These are phyloP conservation scores for Talaromyces atroroseus DNA, from an alignment of 2,329 filamentous ascomycete genomes.

Conservation along the genomic window DNA sequence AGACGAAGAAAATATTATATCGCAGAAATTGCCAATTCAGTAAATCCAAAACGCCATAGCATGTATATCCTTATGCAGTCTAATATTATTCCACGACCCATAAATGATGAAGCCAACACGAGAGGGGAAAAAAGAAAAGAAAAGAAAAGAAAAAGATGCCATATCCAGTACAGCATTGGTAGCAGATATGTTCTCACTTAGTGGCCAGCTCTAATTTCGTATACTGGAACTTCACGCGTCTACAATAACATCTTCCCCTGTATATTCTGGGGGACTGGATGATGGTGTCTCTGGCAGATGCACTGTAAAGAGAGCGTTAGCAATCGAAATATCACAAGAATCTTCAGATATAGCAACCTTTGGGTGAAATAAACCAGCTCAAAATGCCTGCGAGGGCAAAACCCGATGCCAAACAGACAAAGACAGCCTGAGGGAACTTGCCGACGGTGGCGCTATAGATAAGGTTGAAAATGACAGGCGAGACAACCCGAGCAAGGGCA, in stretches of 20 bases:
- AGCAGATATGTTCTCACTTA: not conserved
- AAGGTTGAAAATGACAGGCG: constrained; percentile 77
- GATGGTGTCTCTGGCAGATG: constrained; percentile 8
- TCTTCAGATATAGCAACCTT: constrained; percentile 54
- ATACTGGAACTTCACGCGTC: not conserved
- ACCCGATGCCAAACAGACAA: constrained; percentile 63
- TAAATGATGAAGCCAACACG: not conserved
- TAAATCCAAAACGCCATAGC: not conserved
- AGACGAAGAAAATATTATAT: not conserved
- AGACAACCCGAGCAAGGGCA: constrained; percentile 70
- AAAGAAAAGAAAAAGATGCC: not conserved
- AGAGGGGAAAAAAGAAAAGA: too few species aligned
- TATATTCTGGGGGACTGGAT: constrained; percentile 1
- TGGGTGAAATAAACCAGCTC: constrained; percentile 66
- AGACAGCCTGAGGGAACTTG: constrained; percentile 73
- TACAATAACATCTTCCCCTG: constrained; percentile 1
- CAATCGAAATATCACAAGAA: not conserved
- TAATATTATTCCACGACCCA: not conserved
- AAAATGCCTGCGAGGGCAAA: constrained; percentile 63
- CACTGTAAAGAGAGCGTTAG: constrained; percentile 13
- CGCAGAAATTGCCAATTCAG: not conserved
- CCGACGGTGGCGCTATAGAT: constrained; percentile 79
- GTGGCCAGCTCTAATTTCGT: not conserved
- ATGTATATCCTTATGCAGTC: not conserved
- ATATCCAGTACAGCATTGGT: not conserved